A percentile compares a stretch with the other conserved stretches of the same genome.
Evolutionary conservation across 805 yeast species (phyloP).

Genomic region (Saturnispora mendoncae): DNA sequence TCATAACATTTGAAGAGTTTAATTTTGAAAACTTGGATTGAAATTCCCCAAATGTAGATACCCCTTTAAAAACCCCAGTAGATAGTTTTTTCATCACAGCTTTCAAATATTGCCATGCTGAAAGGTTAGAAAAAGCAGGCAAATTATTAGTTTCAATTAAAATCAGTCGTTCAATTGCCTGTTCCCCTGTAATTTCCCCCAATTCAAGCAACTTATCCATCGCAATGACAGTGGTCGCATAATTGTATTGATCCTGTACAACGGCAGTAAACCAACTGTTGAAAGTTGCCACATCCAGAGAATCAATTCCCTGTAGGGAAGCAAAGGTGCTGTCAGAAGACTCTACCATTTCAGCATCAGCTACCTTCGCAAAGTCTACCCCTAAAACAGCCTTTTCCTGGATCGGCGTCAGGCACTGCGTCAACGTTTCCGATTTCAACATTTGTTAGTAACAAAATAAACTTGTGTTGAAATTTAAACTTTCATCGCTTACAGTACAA

Average conservation of each 20-base stretch:
- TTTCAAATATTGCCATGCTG: constrained; percentile 20
- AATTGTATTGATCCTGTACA: constrained; percentile 8
- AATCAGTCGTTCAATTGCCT: constrained; percentile 1
- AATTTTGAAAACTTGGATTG: constrained; percentile 8
- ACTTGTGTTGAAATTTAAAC: no score
- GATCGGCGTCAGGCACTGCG: constrained; percentile 9
- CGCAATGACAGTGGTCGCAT: background rate
- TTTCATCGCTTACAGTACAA: no score
- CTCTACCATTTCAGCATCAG: background rate
- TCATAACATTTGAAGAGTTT: constrained; percentile 5
- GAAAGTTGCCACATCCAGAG: background rate
- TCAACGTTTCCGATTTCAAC: constrained; percentile 1
- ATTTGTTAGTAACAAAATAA: background rate
- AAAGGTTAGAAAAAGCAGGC: constrained; percentile 20
- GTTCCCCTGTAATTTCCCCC: background rate
- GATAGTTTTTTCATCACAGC: constrained; percentile 9
- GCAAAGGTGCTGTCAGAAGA: constrained; percentile 10
- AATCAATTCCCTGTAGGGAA: constrained; percentile 1
- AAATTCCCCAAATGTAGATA: constrained; percentile 6
- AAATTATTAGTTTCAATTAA: constrained; percentile 9
- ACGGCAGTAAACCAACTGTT: background rate
- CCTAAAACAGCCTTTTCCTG: constrained; percentile 14
- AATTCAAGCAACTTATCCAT: background rate
- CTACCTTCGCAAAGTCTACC: constrained; percentile 1
- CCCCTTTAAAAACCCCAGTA: background rate